A percentile compares a stretch with the other conserved stretches of the same genome.
These are phyloP conservation scores for Myxozyma nipponensis DNA, from an alignment of 805 yeast species.

Conservation along the genomic window DNA sequence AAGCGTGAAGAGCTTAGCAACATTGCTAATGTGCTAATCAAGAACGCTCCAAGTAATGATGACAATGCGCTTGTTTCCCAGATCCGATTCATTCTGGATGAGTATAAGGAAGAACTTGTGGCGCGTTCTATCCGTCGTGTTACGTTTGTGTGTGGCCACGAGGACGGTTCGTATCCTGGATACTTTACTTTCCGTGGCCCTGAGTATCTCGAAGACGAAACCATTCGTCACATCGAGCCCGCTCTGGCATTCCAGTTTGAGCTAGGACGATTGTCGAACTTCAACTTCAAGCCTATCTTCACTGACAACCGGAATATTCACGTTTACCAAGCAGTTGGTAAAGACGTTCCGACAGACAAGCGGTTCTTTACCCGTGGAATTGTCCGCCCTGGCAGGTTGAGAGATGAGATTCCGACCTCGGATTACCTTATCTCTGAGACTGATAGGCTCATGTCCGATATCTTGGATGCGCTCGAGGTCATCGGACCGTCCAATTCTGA, in stretches of 20 bases:
- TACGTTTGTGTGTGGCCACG: conserved; percentile 82
- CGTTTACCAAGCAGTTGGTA: conserved; percentile 94
- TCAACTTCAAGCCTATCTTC: conserved; percentile 89
- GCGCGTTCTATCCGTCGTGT: conserved; percentile 82
- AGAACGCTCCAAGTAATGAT: conserved; percentile 61
- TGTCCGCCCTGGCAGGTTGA: conserved; percentile 89
- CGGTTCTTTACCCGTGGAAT: conserved; percentile 97
- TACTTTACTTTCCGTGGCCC: conserved; percentile 95
- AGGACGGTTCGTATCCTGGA: conserved; percentile 84
- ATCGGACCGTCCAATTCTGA: conserved; percentile 94
- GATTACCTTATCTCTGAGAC: conserved; percentile 96
- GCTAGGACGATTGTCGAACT: conserved; percentile 88
- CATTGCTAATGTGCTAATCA: conserved; percentile 76
- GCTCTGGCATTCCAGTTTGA: conserved; percentile 97
- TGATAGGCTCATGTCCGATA: conserved; percentile 91
- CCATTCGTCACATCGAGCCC: conserved; percentile 96
- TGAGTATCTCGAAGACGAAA: conserved; percentile 77
- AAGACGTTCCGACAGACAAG: conserved; percentile 88
- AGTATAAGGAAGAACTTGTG: conserved; percentile 64
- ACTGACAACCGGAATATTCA: conserved; percentile 97
- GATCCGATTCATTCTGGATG: conserved; percentile 61
- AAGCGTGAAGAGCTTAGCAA: conserved; percentile 48
- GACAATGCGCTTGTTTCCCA: conserved; percentile 66
- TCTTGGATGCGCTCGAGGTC: conserved; percentile 89
- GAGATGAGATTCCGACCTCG: conserved; percentile 87